Base-by-base conservation (phyloP, 768 basidiomycete genomes). In the Gymnopilus junonius region DNA sequence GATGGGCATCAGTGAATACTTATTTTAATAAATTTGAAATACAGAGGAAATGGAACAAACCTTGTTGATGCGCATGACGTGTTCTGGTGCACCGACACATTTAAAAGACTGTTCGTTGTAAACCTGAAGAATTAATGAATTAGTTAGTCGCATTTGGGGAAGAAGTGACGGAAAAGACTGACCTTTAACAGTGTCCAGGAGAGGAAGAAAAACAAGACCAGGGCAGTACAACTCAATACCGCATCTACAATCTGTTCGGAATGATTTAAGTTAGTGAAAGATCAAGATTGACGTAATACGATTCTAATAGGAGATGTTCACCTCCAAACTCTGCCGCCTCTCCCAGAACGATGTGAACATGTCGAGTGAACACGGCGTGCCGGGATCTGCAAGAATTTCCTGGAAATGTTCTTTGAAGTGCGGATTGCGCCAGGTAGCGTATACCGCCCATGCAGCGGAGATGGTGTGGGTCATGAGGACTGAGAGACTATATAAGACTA, bases 81-180 rank as follows among this genome's bases (percentile, higher is more conserved):
- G 76, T 23, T 75, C 71, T 1, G 85, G 85, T 0, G 86, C 84
- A 1, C 87, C 86, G 23, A 85, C 80, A 56, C 79, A 81, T 62
- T 79, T 83, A 71, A 87, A 82, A 0, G 83, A 81, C 21, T 81
- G 77, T 1, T 73, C 72, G 51, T 72, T 81, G 73, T 84, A 87
- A 1, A 76, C 70, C 83, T 83, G 14, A n/a, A n/a, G n/a, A n/a
- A n/a, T n/a, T n/a, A n/a, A n/a, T n/a, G n/a, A n/a, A n/a, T n/a
- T n/a, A n/a, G n/a, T n/a, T n/a, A n/a, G n/a, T n/a, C n/a, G n/a
- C n/a, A n/a, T n/a, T n/a, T n/a, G 4, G 29, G 25, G 20, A 14
- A 46, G 15, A 31, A 10, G 6, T 8, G 23, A 20, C 17, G 8
- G 45, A 40, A 25, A n/a, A 14, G 35, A 64, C 69, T 5, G 56